These are phyloP conservation scores for Marsdenia floribunda DNA, from an alignment of 257 asterid species.

Conservation along the genomic window DNA sequence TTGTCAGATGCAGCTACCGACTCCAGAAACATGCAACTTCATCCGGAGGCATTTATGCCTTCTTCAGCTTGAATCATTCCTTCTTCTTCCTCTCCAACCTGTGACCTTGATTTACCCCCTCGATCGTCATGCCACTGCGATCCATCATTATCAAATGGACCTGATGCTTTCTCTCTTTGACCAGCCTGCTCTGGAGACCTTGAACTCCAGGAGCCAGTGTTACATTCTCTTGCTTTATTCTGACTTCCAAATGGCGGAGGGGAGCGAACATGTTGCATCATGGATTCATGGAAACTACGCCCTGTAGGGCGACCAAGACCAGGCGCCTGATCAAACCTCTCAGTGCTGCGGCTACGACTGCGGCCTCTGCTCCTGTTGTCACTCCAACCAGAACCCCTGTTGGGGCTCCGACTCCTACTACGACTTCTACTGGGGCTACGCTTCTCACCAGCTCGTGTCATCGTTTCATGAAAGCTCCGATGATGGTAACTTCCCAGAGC, in stretches of 20 bases:
- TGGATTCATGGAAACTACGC: conserved; percentile 50
- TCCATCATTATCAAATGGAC: neutral
- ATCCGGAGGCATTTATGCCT: neutral
- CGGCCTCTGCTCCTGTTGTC: conserved; percentile 25
- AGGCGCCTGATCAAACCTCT: conserved; percentile 41
- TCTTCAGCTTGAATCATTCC: conserved; percentile 26
- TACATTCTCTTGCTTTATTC: neutral
- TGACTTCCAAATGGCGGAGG: conserved; percentile 9
- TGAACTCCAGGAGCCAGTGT: neutral
- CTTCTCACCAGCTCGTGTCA: conserved; percentile 27
- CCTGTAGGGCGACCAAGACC: conserved; percentile 17
- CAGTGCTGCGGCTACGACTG: conserved; percentile 57
- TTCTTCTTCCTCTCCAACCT: conserved; percentile 21
- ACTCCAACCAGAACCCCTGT: conserved; percentile 46
- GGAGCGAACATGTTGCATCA: conserved; percentile 35
- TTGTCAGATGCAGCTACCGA: neutral
- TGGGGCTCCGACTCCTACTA: conserved; percentile 57
- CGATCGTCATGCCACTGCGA: no score
- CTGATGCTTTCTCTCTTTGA: neutral
- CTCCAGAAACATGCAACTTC: conserved; percentile 7
- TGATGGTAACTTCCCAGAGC: conserved; percentile 30
- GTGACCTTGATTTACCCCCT: neutral
- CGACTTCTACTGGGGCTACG: conserved; percentile 36
- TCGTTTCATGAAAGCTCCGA: conserved; percentile 48
- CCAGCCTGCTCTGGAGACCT: neutral